Evolutionary conservation across 2,329 filamentous ascomycete species (phyloP), one percentile per base, ranked within the genome.

Genomic region (Colletotrichum zoysiae): DNA sequence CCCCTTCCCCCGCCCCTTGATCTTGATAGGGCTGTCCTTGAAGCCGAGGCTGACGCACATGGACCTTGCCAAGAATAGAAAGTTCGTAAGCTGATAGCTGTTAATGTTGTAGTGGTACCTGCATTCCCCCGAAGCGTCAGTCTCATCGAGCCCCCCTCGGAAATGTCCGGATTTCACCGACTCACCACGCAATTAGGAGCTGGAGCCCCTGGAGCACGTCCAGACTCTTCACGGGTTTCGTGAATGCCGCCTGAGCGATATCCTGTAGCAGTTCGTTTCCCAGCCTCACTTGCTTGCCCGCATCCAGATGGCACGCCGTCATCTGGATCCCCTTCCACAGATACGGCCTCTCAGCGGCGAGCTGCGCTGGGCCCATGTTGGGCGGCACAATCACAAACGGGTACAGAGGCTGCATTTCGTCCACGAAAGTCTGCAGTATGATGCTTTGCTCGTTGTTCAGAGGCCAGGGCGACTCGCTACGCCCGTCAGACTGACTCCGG

Each of bases 251-350:
- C 70, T 79, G 78, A 14, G 79, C 78, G 50, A 88, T 79, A 26
- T 86, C 84, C 9, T 77, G 78, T 63, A 88, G 75, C 65, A 88
- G 71, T 75, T 83, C 82, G 63, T 82, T 79, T 1, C 85, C 86
- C 63, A 87, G 76, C 57, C 76, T 77, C 16, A 82, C 76, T 76
- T 88, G 86, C 50, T 84, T 80, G 35, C 77, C 67, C 0, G 84
- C 84, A 57, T 88, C 82, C 1, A 82, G 78, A 60, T 84, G 81
- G 67, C 78, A 80, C 23, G 81, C 78, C 60, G 80, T 80, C 77
- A 87, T 81, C 82, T 88, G 86, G 72, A 84, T 76, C 5, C 81
- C 84, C 75, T 86, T 86, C 85, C 85, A 88, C 51, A 87, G 73
- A 51, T 84, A 84, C 30, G 86, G 85, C 7, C 81, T 78, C 70